Base-by-base conservation (phyloP, 179 eudicot genomes). In the Heliamphora ciliata region DNA sequence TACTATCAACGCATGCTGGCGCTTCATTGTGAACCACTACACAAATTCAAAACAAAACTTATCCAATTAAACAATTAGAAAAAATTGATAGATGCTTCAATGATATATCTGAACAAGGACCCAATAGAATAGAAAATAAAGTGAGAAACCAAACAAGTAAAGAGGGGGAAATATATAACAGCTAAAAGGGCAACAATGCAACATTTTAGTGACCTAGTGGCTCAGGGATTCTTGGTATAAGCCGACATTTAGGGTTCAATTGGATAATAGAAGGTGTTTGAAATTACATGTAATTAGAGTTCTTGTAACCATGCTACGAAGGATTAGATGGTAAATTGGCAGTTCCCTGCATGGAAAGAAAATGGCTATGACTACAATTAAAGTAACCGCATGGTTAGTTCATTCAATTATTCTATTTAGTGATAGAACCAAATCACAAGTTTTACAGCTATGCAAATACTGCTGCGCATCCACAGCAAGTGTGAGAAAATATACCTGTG, bases 21-120 rank as follows among this genome's bases (percentile, higher is more conserved):
- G 93, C 86, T 97, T 97, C 97, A 97, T 82, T 73, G 98, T 95
- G 90, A 97, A 93, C 98, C 98, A 95, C 98, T 95, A 95, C 90
- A 87, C 51, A 77, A 66, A 78, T 66, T 51, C 64, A 70, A 65
- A 6, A 14, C 9, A 71, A 31, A 78, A 48, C 8, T 58, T 11
- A 67, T 59, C 67, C 44, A 74, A 4, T 13, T 73, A 17, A 56
- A 24, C 18, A 59, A 58, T 76, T 15, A 51, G 47, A 44, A 24
- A 74, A 14, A 74, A 9, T 21, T 48, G 55, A 75, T 31, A 18
- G 4, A 15, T 63, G 24, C 67, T 15, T 18, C 67, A 63, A 63
- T 63, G 15, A 1, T 21, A 63, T 63, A 31, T 31, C 40, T 31
- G 40, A 31, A 31, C 40, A 31, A 31, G 40, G 40, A 31, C 40